Evolutionary conservation across 805 yeast genomes (phyloP).

Genomic region (Ogataea kodamae): DNA sequence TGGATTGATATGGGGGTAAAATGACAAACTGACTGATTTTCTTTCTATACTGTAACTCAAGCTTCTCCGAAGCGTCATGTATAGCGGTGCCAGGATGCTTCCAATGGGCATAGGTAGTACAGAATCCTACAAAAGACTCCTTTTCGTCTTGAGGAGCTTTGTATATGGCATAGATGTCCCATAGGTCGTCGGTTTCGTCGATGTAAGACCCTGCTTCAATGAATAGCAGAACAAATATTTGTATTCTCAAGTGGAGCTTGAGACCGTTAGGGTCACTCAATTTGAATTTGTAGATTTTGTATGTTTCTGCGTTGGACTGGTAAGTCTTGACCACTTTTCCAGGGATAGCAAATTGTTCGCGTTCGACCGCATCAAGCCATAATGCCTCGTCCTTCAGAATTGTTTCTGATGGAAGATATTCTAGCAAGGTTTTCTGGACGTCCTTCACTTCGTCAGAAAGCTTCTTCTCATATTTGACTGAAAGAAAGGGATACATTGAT

Average conservation of each 20-base stretch:
- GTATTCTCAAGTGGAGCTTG: conserved; percentile 65
- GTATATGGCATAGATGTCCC: conserved; percentile 72
- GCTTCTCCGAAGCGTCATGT: conserved; percentile 42
- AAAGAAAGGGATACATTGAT: conserved; percentile 70
- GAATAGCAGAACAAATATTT: conserved; percentile 74
- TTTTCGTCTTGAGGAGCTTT: conserved; percentile 32
- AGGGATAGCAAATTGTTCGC: conserved; percentile 39
- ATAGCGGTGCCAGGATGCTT: conserved; percentile 53
- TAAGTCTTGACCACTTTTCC: conserved; percentile 36
- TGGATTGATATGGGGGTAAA: conserved; percentile 78
- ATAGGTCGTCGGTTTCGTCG: conserved; percentile 66
- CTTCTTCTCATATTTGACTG: conserved; percentile 52
- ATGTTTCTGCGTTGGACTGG: conserved; percentile 36
- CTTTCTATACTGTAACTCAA: conserved; percentile 43
- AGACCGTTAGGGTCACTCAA: conserved; percentile 40
- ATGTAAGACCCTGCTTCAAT: conserved; percentile 94
- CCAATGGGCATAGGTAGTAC: conserved; percentile 84
- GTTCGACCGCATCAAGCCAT: conserved; percentile 59
- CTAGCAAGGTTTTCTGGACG: conserved; percentile 50
- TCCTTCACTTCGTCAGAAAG: conserved; percentile 57
- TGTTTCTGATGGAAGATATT: conserved; percentile 57
- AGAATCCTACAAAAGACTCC: conserved; percentile 65
- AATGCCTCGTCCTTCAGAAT: conserved; percentile 57
- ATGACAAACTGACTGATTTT: conserved; percentile 86
- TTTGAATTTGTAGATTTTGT: conserved; percentile 49